Conservation (phyloP, 257 asterid species). For the Ajuga chamaepitys region DNA sequence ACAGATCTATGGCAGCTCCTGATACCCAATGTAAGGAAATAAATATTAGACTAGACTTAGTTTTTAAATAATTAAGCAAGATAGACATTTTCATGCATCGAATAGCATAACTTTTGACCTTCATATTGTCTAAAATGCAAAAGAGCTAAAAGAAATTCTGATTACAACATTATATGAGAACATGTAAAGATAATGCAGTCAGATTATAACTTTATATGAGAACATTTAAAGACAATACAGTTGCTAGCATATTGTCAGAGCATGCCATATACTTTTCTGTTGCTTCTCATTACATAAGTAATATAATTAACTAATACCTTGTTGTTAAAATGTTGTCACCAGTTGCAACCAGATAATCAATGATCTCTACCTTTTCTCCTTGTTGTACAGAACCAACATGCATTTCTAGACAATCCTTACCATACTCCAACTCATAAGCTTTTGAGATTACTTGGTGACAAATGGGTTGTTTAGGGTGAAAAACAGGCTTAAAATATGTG, state of each 20-base stretch:
- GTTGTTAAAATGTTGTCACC: too few relatives aligned
- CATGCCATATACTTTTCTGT: not conserved
- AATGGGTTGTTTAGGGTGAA: too few relatives aligned
- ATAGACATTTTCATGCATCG: not conserved
- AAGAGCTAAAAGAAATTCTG: not conserved
- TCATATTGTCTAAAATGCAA: not conserved
- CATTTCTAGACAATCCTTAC: conserved; percentile 70
- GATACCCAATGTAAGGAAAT: not conserved
- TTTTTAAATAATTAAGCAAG: not conserved
- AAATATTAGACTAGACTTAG: not conserved
- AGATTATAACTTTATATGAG: too few relatives aligned
- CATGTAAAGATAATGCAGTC: too few relatives aligned
- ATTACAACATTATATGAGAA: conserved; percentile 7
- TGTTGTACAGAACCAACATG: conserved; percentile 63
- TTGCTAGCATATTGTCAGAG: not conserved
- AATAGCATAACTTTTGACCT: not conserved
- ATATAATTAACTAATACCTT: conserved; percentile 5
- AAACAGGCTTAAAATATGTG: too few relatives aligned
- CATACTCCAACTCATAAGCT: conserved; percentile 72
- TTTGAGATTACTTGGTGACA: conserved; percentile 46
- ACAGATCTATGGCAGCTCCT: not conserved
- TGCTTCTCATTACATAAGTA: not conserved
- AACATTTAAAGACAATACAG: too few relatives aligned
- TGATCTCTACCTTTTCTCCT: conserved; percentile 57
- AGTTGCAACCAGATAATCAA: conserved; percentile 83